Conservation (phyloP, 2,329 filamentous ascomycete species). For the Taxawa tesnikishii region DNA sequence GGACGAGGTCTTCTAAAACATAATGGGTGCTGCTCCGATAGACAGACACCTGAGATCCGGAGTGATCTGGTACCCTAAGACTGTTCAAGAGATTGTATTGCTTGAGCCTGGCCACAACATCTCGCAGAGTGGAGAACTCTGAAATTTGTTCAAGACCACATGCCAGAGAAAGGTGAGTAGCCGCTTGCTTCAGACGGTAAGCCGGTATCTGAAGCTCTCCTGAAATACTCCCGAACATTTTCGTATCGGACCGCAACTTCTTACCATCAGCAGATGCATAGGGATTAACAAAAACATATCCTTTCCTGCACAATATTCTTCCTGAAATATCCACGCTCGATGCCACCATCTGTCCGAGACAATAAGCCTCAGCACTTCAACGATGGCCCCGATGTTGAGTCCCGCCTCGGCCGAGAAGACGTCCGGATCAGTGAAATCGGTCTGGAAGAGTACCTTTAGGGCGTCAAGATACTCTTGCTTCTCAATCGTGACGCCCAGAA, state of each 20-base stretch:
- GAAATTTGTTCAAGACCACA: too few species aligned
- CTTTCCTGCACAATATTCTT: neutral
- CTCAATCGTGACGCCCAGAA: neutral
- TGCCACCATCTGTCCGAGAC: neutral
- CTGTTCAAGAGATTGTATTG: neutral
- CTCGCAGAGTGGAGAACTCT: too few species aligned
- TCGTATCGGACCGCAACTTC: too few species aligned
- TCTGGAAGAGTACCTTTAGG: neutral
- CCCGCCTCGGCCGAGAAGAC: too few species aligned
- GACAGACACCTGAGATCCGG: neutral
- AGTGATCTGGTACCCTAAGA: too few species aligned
- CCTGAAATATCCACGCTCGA: neutral
- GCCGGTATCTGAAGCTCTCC: too few species aligned
- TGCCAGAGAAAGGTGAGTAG: too few species aligned
- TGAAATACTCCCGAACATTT: too few species aligned
- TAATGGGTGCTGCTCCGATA: neutral
- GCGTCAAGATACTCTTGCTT: neutral
- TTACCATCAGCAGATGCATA: too few species aligned
- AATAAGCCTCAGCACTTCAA: neutral
- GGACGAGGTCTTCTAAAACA: neutral
- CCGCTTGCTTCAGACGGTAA: too few species aligned
- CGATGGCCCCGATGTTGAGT: too few species aligned
- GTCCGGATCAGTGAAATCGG: neutral
- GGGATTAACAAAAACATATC: neutral
- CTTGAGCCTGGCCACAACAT: neutral